Conservation (phyloP, 805 yeast species). For the Komagataella kurtzmanii region DNA sequence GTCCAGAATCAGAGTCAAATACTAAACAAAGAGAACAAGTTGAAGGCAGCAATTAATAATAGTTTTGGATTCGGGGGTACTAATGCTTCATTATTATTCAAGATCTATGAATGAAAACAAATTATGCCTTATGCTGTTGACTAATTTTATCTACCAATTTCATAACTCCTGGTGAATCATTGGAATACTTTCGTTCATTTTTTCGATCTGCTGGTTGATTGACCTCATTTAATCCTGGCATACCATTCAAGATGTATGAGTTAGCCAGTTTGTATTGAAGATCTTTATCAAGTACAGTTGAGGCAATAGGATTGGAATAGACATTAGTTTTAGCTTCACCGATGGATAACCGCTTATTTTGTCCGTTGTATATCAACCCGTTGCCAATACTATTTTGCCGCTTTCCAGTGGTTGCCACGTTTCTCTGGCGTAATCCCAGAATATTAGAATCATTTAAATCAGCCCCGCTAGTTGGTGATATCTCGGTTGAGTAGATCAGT, state of each 20-base stretch:
- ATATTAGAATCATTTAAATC: slow-evolving; percentile 1
- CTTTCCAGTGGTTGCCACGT: slow-evolving; percentile 8
- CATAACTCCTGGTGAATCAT: neutral
- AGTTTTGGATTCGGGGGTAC: slow-evolving; percentile 98
- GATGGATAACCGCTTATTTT: slow-evolving; percentile 1
- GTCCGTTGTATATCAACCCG: neutral
- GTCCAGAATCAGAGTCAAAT: slow-evolving; percentile 32
- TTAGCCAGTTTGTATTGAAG: neutral
- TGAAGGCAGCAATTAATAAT: slow-evolving; percentile 61
- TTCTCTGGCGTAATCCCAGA: slow-evolving; percentile 8
- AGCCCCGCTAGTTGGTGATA: slow-evolving; percentile 3
- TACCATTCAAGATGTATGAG: neutral
- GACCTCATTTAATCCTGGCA: neutral
- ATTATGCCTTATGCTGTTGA: neutral
- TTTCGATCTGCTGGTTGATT: neutral
- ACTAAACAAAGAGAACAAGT: slow-evolving; percentile 9
- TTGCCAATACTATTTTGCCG: slow-evolving; percentile 1
- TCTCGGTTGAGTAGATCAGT: neutral
- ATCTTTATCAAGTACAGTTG: neutral
- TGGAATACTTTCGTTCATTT: neutral
- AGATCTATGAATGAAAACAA: neutral
- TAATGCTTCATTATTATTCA: slow-evolving; percentile 58
- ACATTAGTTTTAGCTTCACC: neutral
- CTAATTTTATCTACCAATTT: neutral
- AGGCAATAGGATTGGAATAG: neutral